Conservation (phyloP, 345 rosid genomes). For the Ricinus communis region DNA sequence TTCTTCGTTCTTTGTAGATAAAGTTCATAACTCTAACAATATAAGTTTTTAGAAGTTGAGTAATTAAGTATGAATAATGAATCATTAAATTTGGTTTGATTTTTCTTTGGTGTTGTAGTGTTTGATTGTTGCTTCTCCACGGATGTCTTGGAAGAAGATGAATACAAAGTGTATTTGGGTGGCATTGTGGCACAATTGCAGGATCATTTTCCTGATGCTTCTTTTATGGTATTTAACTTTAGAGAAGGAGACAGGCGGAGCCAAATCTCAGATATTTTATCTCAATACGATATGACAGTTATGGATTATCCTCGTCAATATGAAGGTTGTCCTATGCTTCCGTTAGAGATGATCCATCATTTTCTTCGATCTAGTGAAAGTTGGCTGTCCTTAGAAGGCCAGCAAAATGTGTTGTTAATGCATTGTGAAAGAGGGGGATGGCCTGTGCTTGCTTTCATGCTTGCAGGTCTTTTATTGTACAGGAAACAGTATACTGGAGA, state of each 20-base stretch:
- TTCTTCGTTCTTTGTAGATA: background rate
- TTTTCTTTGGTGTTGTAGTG: slow-evolving; percentile 46
- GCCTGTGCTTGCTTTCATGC: slow-evolving; percentile 98
- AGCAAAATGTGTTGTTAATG: slow-evolving; percentile 90
- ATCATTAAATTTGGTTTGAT: background rate
- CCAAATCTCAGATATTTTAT: slow-evolving; percentile 77
- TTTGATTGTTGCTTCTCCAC: slow-evolving; percentile 98
- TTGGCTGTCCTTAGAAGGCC: slow-evolving; percentile 91
- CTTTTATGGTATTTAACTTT: slow-evolving; percentile 97
- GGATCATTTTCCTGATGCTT: slow-evolving; percentile 89
- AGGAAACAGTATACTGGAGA: slow-evolving; percentile 86
- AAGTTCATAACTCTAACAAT: background rate
- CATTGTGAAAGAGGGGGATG: slow-evolving; percentile 97
- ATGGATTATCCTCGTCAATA: slow-evolving; percentile 98
- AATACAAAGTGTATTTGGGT: slow-evolving; percentile 85
- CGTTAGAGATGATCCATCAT: slow-evolving; percentile 93
- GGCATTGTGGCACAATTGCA: slow-evolving; percentile 95
- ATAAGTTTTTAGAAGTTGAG: slow-evolving; percentile 15
- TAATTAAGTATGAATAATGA: slow-evolving; percentile 3
- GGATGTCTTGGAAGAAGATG: slow-evolving; percentile 91
- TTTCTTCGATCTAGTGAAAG: slow-evolving; percentile 91
- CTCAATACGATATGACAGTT: slow-evolving; percentile 92
- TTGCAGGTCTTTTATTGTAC: slow-evolving; percentile 84
- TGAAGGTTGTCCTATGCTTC: slow-evolving; percentile 82
- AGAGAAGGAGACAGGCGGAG: slow-evolving; percentile 93